A percentile compares a stretch with the other conserved stretches of the same genome.
Evolutionary conservation across 1,139 yeast species (phyloP).

Genomic region (Candida sanyaensis): DNA sequence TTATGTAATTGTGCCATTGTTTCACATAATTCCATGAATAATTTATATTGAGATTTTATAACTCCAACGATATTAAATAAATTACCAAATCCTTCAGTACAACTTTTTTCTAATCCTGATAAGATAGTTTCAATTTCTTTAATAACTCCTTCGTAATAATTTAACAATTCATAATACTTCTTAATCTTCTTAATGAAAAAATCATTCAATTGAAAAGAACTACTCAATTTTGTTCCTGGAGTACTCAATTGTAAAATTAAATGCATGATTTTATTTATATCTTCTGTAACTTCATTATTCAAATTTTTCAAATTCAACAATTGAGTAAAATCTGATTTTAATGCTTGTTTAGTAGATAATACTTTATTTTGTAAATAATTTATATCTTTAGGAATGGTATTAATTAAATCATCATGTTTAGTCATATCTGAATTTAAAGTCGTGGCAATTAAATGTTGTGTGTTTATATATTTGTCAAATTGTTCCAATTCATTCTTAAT

Average conservation of each 20-base stretch:
- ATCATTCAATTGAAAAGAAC: slow-evolving; percentile 50
- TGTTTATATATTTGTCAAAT: slow-evolving; percentile 78
- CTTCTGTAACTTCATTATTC: slow-evolving; percentile 65
- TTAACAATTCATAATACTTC: slow-evolving; percentile 63
- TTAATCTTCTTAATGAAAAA: slow-evolving; percentile 57
- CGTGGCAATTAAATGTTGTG: slow-evolving; percentile 81
- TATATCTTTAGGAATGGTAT: slow-evolving; percentile 84
- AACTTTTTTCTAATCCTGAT: slow-evolving; percentile 44
- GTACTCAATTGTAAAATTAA: slow-evolving; percentile 66
- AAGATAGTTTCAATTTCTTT: slow-evolving; percentile 63
- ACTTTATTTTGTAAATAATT: slow-evolving; percentile 66
- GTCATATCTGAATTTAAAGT: slow-evolving; percentile 65
- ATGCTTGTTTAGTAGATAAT: slow-evolving; percentile 67
- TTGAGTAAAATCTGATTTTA: slow-evolving; percentile 45
- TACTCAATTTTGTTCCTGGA: slow-evolving; percentile 66
- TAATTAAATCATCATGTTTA: slow-evolving; percentile 69
- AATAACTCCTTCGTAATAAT: slow-evolving; percentile 75
- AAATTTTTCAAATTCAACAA: slow-evolving; percentile 35
- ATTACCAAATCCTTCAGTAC: slow-evolving; percentile 52
- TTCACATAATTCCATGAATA: slow-evolving; percentile 91
- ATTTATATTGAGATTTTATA: slow-evolving; percentile 75
- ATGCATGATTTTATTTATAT: slow-evolving; percentile 67
- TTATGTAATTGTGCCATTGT: slow-evolving; percentile 88
- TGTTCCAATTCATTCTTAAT: slow-evolving; percentile 77
- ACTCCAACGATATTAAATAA: slow-evolving; percentile 62